Percentiles rank a stretch among this genome's conserved stretches.
Evolutionary conservation across 139 green algal species (phyloP).

Genomic region (Nannochloris sp.): DNA sequence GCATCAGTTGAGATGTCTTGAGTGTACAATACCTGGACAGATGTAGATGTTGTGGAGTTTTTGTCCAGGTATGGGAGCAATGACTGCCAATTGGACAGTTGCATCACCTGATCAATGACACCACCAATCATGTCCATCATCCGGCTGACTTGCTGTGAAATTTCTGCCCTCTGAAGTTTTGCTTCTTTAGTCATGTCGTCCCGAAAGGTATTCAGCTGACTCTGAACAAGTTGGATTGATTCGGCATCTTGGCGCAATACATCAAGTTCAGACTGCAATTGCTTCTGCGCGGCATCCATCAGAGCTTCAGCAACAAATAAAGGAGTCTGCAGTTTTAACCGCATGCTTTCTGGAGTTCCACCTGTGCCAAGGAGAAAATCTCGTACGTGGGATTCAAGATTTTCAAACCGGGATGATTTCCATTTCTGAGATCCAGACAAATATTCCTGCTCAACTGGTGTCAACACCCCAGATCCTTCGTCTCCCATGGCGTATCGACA

Average conservation of each 20-base stretch:
- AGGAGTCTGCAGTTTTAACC: slow-evolving; percentile 90
- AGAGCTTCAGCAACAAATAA: slow-evolving; percentile 79
- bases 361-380: slow-evolving; percentile 63
- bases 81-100: slow-evolving; percentile 55
- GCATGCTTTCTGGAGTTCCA: slow-evolving; percentile 59
- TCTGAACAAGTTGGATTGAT: slow-evolving; percentile 42
- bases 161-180: slow-evolving; percentile 40
- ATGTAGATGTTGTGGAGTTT: slow-evolving; percentile 13
- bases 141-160: slow-evolving; percentile 19
- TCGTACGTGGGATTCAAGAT: slow-evolving; percentile 64
- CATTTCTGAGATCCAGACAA: slow-evolving; percentile 38
- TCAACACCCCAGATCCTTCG: slow-evolving; percentile 29
- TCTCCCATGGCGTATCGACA: slow-evolving; percentile 11
- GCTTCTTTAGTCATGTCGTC: slow-evolving; percentile 72
- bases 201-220: slow-evolving; percentile 62
- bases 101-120: slow-evolving; percentile 56
- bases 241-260: slow-evolving; percentile 33
- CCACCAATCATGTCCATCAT: slow-evolving; percentile 26
- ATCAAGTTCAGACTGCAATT: slow-evolving; percentile 41
- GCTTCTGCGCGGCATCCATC: slow-evolving; percentile 44
- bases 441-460: slow-evolving; percentile 23
- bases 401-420: slow-evolving; percentile 45
- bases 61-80: slow-evolving; percentile 47
- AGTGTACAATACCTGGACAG: slow-evolving; percentile 4
- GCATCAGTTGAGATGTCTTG: slow-evolving; percentile 13